Base-by-base conservation (phyloP, 1,139 yeast species). In the Arxiozyma heterogenica region DNA sequence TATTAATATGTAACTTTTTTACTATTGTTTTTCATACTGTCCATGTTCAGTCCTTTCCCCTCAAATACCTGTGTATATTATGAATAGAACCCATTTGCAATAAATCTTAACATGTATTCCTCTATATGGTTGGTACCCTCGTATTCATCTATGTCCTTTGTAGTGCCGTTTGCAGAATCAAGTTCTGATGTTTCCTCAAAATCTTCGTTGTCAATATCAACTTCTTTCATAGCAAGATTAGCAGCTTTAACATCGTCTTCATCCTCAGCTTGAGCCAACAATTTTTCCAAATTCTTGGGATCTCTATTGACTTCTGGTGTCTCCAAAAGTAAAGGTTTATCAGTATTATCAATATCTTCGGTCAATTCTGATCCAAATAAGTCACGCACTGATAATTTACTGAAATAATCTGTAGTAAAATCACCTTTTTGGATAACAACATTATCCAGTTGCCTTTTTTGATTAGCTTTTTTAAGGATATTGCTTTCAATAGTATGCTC, bases 371-470 rank as follows among this genome's bases (percentile, higher is more conserved):
- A 84, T 27, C 90, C 91, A 17, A 93, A 80, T 61, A 93, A 74
- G 66, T 93, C 98, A 57, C 83, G 80, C n/a, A 91, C 94, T 0
- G 96, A 87, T 54, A 91, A 76, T 66, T 87, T 88, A 45, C 91
- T 88, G 67, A 94, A 87, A 69, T 91, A 93, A 68, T 94, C 98
- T 0, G 98, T 94, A 0, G 98, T 94, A 71, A 94, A 94, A 61
- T 91, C 98, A 68, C 98, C 98, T 57, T 93, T 96, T 72, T 94
- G 98, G 62, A 94, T 94, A 53, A 94, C 95, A 44, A 94, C 95
- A 69, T 90, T 90, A 70, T 94, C 98, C 61, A 94, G 78, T 67
- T 91, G 91, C 64, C 96, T 78, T 76, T 94, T 94, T 71, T 93
- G 98, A 64, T 93, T 91, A 1, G 98, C 98, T 69, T 94, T 93